Evolutionary conservation across 805 yeast genomes (phyloP).

Genomic region (Candida adriatica): DNA sequence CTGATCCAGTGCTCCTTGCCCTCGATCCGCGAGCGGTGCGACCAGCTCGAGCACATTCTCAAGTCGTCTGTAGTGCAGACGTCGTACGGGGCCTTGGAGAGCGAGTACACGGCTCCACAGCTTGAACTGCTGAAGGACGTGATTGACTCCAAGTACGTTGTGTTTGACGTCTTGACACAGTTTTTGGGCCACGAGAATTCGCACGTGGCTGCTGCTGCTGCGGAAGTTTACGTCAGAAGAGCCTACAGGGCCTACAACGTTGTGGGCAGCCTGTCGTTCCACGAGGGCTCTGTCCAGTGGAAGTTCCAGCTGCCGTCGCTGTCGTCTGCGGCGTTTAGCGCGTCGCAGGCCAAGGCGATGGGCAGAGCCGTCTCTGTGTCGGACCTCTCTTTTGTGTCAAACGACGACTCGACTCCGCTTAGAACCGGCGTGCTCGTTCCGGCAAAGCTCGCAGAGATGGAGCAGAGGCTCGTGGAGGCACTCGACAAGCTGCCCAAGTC

Average conservation of each 20-base stretch:
- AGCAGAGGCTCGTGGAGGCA: constrained; percentile 71
- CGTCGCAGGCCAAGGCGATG: constrained; percentile 48
- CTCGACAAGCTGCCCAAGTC: constrained; percentile 56
- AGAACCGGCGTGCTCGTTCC: constrained; percentile 85
- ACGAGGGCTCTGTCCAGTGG: constrained; percentile 62
- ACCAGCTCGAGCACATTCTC: constrained; percentile 93
- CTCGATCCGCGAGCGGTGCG: constrained; percentile 90
- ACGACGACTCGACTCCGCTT: constrained; percentile 55
- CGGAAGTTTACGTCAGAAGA: constrained; percentile 93
- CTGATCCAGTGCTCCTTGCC: constrained; percentile 96
- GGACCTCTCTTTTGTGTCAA: constrained; percentile 81
- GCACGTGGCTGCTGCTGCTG: constrained; percentile 91
- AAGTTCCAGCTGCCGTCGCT: constrained; percentile 77
- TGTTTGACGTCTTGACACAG: constrained; percentile 91
- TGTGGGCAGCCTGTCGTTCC: constrained; percentile 67
- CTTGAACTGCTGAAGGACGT: constrained; percentile 78
- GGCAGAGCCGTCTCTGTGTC: constrained; percentile 90
- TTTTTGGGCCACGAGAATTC: constrained; percentile 79
- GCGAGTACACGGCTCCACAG: constrained; percentile 75
- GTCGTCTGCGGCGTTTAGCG: constrained; percentile 65
- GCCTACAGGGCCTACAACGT: constrained; percentile 95
- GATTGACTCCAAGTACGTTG: constrained; percentile 92
- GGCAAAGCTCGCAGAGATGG: constrained; percentile 78
- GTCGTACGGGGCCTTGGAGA: constrained; percentile 77
- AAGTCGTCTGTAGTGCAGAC: constrained; percentile 86